Evolutionary conservation across 345 rosid genomes (phyloP).

Genomic region (Clausena lansium): DNA sequence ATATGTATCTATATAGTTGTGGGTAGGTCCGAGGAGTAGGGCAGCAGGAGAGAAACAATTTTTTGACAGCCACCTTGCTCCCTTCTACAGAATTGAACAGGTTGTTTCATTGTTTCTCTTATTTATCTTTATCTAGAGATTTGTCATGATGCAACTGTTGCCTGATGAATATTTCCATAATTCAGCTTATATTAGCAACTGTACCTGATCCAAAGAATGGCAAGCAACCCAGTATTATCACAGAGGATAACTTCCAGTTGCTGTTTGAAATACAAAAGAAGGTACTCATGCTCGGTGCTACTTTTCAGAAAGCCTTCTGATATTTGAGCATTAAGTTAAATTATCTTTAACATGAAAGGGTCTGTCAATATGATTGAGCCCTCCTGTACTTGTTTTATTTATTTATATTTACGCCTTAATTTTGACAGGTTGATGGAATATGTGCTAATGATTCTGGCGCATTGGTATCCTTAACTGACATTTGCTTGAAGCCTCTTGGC

Average conservation of each 20-base stretch:
- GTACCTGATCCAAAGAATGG: conserved; percentile 55
- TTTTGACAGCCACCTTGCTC: conserved; percentile 90
- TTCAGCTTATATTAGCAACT: conserved; percentile 86
- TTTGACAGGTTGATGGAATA: conserved; percentile 73
- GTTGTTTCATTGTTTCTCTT: conserved; percentile 34
- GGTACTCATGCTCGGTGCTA: conserved; percentile 42
- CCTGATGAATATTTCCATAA: background rate
- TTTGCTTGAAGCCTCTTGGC: conserved; percentile 93
- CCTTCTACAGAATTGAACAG: conserved; percentile 99
- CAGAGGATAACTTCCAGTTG: conserved; percentile 77
- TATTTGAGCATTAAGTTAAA: background rate
- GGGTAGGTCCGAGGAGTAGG: conserved; percentile 92
- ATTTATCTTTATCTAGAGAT: conserved; percentile 1
- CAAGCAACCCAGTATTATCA: conserved; percentile 63
- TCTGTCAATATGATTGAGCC: conserved; percentile 12
- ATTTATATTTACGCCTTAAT: conserved; percentile 5
- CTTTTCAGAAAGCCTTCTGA: conserved; percentile 17
- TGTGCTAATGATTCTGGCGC: conserved; percentile 79
- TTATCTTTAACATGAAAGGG: background rate
- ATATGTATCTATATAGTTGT: conserved; percentile 53
- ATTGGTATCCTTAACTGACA: conserved; percentile 63
- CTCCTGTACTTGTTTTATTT: background rate
- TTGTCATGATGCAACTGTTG: background rate
- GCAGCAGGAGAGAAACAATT: conserved; percentile 90
- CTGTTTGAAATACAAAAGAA: conserved; percentile 91